phyloP scores from a whole-genome alignment of 208 protist genomes.

The Trypanosoma rangeli region DNA sequence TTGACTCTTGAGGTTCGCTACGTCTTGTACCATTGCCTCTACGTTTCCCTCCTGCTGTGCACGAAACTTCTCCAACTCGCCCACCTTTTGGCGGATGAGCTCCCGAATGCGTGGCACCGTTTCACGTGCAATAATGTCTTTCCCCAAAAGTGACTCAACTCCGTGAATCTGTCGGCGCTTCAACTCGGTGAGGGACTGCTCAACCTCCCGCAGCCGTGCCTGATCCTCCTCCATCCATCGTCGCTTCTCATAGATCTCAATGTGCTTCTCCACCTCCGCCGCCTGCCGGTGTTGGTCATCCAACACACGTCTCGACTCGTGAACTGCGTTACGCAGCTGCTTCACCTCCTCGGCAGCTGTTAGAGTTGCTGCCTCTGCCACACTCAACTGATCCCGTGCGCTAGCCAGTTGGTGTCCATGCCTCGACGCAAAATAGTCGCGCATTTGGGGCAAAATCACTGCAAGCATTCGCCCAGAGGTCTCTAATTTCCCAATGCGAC shows the following conservation, averaged over 20 bases:
- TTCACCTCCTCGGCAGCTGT: conserved; percentile 28
- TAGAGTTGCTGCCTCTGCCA: not conserved
- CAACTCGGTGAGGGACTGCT: conserved; percentile 36
- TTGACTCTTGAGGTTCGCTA: conserved; percentile 53
- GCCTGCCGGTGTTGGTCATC: conserved; percentile 43
- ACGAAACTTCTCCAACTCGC: conserved; percentile 54
- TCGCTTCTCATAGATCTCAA: conserved; percentile 44
- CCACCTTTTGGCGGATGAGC: conserved; percentile 62
- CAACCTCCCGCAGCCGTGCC: conserved; percentile 40
- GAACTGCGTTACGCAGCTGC: conserved; percentile 27
- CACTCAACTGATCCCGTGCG: conserved; percentile 31
- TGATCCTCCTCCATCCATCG: conserved; percentile 49
- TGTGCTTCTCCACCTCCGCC: conserved; percentile 42
- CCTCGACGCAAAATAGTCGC: conserved; percentile 31
- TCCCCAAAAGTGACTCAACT: conserved; percentile 56
- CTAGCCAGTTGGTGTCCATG: conserved; percentile 26
- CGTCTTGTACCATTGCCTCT: conserved; percentile 77
- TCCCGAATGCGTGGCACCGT: conserved; percentile 62
- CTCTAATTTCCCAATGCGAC: conserved; percentile 20
- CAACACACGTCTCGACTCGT: conserved; percentile 38
- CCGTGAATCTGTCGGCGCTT: conserved; percentile 38
- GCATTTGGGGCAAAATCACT: conserved; percentile 35
- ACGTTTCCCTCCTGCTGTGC: conserved; percentile 79
- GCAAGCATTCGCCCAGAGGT: not conserved
- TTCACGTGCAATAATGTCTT: conserved; percentile 38